phyloP scores from a whole-genome alignment of 2,329 filamentous ascomycete species.

The Colletotrichum limetticola region DNA sequence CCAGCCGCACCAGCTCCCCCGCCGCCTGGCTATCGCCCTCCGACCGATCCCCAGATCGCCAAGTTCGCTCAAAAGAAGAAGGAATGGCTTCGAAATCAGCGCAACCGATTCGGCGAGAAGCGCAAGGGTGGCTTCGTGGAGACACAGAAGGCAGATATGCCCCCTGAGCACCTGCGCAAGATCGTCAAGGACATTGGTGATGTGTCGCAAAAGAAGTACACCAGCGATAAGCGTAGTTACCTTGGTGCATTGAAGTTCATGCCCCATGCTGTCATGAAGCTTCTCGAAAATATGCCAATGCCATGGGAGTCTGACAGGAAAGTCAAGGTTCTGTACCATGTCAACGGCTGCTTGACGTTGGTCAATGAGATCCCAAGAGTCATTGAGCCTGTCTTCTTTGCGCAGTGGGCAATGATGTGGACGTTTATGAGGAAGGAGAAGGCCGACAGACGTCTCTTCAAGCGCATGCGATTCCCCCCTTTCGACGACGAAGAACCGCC shows the following conservation, averaged over 20 bases:
- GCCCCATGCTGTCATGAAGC: conserved; percentile 97
- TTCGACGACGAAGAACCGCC: conserved; percentile 99
- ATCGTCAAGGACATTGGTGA: conserved; percentile 99
- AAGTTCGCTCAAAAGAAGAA: conserved; percentile 99
- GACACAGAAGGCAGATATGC: conserved; percentile 98
- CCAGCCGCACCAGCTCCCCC: conserved; percentile 75
- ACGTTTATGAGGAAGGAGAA: conserved; percentile 98
- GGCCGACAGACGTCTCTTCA: conserved; percentile 94
- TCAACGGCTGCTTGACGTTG: conserved; percentile 95
- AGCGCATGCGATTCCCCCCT: conserved; percentile 98
- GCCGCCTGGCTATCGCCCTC: conserved; percentile 85
- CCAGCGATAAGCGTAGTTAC: conserved; percentile 97
- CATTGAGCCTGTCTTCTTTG: conserved; percentile 97
- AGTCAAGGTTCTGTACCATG: conserved; percentile 97
- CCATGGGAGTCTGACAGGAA: conserved; percentile 97
- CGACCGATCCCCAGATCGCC: conserved; percentile 83
- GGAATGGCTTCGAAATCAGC: conserved; percentile 93
- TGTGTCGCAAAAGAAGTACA: conserved; percentile 99
- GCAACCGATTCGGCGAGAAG: conserved; percentile 96
- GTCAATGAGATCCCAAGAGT: conserved; percentile 97
- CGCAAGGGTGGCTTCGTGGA: conserved; percentile 96
- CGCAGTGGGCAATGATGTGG: conserved; percentile 99
- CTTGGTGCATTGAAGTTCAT: conserved; percentile 98
- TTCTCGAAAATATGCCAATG: conserved; percentile 99
- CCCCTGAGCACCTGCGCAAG: conserved; percentile 96